phyloP scores from a whole-genome alignment of 345 rosid species.

The Microthlaspi erraticum region DNA sequence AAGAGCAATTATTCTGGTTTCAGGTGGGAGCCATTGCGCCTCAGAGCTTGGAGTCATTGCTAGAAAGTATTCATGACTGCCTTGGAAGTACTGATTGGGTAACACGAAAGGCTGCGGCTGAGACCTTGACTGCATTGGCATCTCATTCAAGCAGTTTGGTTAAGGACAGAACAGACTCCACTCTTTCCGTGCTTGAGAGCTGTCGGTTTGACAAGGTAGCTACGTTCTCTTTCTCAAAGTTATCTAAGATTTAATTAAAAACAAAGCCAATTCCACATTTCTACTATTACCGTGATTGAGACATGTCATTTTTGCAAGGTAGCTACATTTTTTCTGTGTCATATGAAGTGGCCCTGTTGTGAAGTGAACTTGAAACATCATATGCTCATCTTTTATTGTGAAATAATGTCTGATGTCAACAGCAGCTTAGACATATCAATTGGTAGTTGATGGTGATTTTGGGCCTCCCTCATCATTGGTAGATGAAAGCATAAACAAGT shows the following conservation, averaged over 20 bases:
- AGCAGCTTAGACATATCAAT: conserved; percentile 18
- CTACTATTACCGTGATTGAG: conserved; percentile 1
- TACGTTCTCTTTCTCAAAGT: conserved; percentile 28
- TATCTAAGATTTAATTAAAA: not conserved
- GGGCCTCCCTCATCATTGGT: conserved; percentile 14
- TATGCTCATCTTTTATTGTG: conserved; percentile 2
- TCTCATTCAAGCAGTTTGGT: conserved; percentile 76
- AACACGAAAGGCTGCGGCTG: conserved; percentile 96
- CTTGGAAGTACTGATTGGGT: conserved; percentile 97
- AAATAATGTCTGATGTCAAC: conserved; percentile 12
- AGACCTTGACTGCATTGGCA: conserved; percentile 75
- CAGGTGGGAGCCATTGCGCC: conserved; percentile 96
- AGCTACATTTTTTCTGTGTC: conserved; percentile 13
- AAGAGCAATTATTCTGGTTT: conserved; percentile 38
- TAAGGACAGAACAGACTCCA: conserved; percentile 68
- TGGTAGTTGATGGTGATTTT: conserved; percentile 20
- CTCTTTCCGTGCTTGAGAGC: conserved; percentile 70
- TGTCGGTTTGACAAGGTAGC: conserved; percentile 95
- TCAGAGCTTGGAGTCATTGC: conserved; percentile 73
- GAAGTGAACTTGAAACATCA: conserved; percentile 21
- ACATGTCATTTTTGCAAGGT: not conserved
- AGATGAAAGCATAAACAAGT: conserved; percentile 6
- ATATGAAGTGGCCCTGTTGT: conserved; percentile 14
- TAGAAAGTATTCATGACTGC: conserved; percentile 87
- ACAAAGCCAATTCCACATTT: conserved; percentile 14